Evolutionary conservation across 192 early-diverging fungal species (phyloP), one percentile per base, ranked within the genome.

Genomic region (Mycoemilia scoparia): DNA sequence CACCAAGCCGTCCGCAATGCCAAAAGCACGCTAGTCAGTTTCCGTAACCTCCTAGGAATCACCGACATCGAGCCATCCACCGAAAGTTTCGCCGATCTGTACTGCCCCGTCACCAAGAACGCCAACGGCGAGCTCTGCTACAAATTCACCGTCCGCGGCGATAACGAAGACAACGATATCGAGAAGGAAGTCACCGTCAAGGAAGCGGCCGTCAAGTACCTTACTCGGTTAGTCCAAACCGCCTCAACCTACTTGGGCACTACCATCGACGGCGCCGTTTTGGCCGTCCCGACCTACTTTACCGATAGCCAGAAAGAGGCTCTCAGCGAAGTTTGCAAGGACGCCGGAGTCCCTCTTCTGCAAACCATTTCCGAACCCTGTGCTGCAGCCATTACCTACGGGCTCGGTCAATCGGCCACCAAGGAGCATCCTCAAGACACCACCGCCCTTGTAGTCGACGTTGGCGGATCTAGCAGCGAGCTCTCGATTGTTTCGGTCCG

Each of bases 221-320:
- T 97, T 43, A 42, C 46, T 22, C 71, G 76, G 40, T 58, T 97
- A 48, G 69, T 72, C 43, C 80, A 83, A 35, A 86, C 87, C 38
- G 92, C 92, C 19, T 84, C 85, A 60, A 67, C 64, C 39, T 97
- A 78, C 72, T 48, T 87, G 44, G 85, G 88, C 34, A 58, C 51
- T 34, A 46, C 65, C 34, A 77, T 95, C 32, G 73, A 64, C 32
- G 82, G 86, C 24, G 76, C 67, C 24, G 86, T 97, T 21, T 50
- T 97, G 38, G 80, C 85, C 4, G 68, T 79, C 41, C 89, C 92
- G 22, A 68, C 80, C n/a, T 72, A 83, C 54, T 89, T 88, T 45
- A 69, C 71, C 19, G 71, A 73, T 14, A 59, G 54, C 38, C 79
- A 87, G 53, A 64, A 70, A 28, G 53, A 58, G 25, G 79, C 76